Base-by-base conservation (phyloP, 2,329 filamentous ascomycete genomes). In the Paracoccidioides brasiliensis region DNA sequence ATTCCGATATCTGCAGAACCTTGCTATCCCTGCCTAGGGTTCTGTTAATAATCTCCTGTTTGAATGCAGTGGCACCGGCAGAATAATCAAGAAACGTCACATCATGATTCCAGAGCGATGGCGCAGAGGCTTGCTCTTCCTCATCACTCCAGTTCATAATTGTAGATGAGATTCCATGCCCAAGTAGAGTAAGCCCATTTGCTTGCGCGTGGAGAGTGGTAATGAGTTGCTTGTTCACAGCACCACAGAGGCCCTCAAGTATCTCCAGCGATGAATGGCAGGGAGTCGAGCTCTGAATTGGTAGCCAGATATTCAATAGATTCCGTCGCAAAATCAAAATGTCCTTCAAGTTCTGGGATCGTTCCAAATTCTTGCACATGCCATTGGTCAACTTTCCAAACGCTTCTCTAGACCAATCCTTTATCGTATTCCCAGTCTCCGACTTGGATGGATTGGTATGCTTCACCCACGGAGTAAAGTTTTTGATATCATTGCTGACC, bases 391-490 rank as follows among this genome's bases (percentile, higher is more conserved):
- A 72, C 6, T 78, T 75, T 46, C 79, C 72, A 15, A 81, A 79
- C 1, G 82, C 82, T 52, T 78, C 76, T 52, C 76, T 76, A 0
- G 82, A 81, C 86, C 86, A 90, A 33, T 66, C 67, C 28, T 76
- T 77, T 12, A 88, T 76, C 68, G 81, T 81, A 2, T 81, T 78
- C 44, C 78, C 76, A 0, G 81, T 80, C 58, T 82, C 78, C 30
- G 74, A 70, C 22, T 78, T 80, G 30, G 83, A 79, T 4, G 88
- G 69, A 61, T 93, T 86, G 61, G 90, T 88, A 63, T 94, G 84
- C 35, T 87, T 83, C 40, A 94, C 86, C 73, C 89, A 95, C 0
- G 90, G 90, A 0, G 84, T 91, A 66, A 94, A 96, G 60, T 85
- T 86, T 49, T 81, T 81, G 44, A 95, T 86, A 58, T 94, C 88